Evolutionary conservation across 1,284 basidiomycete species (phyloP), one percentile per base, ranked within the genome.

Genomic region (Golubevia sp.): DNA sequence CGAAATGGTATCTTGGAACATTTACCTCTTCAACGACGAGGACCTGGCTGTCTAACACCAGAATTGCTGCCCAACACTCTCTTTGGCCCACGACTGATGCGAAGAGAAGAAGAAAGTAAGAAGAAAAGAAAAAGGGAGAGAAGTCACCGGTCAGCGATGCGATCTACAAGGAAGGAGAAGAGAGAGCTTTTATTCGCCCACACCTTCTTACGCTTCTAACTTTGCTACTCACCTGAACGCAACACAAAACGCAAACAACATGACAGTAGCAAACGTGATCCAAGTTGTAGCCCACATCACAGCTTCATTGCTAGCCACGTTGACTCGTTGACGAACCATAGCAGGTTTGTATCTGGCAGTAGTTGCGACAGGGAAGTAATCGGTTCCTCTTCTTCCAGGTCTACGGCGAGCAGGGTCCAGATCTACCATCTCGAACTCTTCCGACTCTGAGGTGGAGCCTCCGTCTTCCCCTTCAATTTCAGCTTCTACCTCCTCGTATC

Each of bases 181-280:
- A 18, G 18, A 18, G 11, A 18, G 38, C 18, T 18, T 44, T 44
- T 18, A 44, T 44, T n/a, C n/a, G n/a, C n/a, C n/a, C n/a, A n/a
- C n/a, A n/a, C n/a, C n/a, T n/a, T n/a, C n/a, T n/a, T n/a, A n/a
- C n/a, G n/a, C n/a, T n/a, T n/a, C n/a, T n/a, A n/a, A n/a, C n/a
- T n/a, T n/a, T n/a, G n/a, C 38, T 44, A 44, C 38, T 44, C 38
- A 44, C 38, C 38, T 44, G 52, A 66, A 64, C 18, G 74, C 67
- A 49, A 74, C 74, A 18, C 74, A 56, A 54, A 77, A 77, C 48
- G 75, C 73, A 50, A 75, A 69, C 50, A 77, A 66, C 53, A 75
- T 71, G 49, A 77, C 70, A 52, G 71, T 62, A 21, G 71, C 68
- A 49, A 77, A 77, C 23, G 67, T 70, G 3, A 70, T 64, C 75